phyloP scores from a whole-genome alignment of 2,329 filamentous ascomycete species.

The Paecilomyces niveus region DNA sequence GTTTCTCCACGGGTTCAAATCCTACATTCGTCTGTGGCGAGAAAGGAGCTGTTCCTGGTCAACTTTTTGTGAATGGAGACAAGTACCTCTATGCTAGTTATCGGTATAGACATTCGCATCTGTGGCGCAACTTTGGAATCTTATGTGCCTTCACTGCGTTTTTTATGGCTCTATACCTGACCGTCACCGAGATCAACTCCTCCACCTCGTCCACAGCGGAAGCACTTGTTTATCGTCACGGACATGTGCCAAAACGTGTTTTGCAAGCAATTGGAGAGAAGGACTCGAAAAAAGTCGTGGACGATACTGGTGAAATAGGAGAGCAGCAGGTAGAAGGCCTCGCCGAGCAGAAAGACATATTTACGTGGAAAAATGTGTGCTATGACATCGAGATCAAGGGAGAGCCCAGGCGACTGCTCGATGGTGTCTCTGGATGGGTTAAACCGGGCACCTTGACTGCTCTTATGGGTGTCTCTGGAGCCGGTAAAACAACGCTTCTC shows the following conservation, averaged over 20 bases:
- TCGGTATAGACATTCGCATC: conserved; percentile 49
- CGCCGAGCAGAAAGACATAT: conserved; percentile 32
- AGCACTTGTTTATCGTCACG: conserved; percentile 59
- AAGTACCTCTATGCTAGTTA: conserved; percentile 52
- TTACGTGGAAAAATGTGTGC: conserved; percentile 49
- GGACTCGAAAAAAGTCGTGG: conserved; percentile 5
- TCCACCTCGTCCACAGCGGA: conserved; percentile 58
- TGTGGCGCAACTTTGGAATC: conserved; percentile 65
- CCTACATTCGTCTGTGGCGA: conserved; percentile 45
- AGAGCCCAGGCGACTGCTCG: conserved; percentile 44
- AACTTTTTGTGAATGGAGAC: conserved; percentile 52
- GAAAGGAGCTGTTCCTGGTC: conserved; percentile 46
- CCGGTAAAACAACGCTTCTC: conserved; percentile 56
- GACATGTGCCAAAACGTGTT: conserved; percentile 40
- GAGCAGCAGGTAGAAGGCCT: conserved; percentile 13
- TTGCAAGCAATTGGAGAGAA: conserved; percentile 16
- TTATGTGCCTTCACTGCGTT: conserved; percentile 56
- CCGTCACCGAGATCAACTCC: conserved; percentile 59
- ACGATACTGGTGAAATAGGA: conserved; percentile 5
- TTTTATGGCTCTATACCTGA: conserved; percentile 58
- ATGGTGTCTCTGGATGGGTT: conserved; percentile 49
- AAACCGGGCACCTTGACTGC: conserved; percentile 50
- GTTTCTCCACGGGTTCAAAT: conserved; percentile 33
- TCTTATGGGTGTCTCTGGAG: conserved; percentile 57
- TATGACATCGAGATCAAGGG: conserved; percentile 50